Base-by-base conservation (phyloP, 768 basidiomycete genomes). In the Pholiota microspora region DNA sequence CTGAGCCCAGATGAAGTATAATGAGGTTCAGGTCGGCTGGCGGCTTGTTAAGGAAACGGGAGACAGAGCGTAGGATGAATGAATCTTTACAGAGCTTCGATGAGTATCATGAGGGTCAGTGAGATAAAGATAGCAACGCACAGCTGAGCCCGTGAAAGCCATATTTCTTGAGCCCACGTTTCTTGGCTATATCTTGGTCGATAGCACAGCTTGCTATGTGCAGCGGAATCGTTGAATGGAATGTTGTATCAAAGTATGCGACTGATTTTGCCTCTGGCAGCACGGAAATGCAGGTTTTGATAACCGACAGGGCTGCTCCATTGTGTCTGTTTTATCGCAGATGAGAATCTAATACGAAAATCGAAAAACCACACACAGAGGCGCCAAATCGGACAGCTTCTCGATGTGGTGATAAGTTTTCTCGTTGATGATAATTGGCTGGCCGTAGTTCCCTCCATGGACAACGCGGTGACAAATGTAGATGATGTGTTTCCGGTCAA, bases 81-180 rank as follows among this genome's bases (percentile, higher is more conserved):
- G 82, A 71, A 58, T 89, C 88, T 88, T 58, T 2, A 57, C 10
- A 21, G 0, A 7, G 7, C 32, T 49, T 5, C 49, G 18, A 29
- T 35, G 29, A 44, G 18, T 45, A 10, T 36, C 29, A 13, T 5
- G 18, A 21, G 21, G 45, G 34, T n/a, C 40, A 9, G 23, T 53
- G 7, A n/a, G 12, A 31, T 31, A 31, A 34, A 10, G 12, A 15
- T 45, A 12, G 2, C 16, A 42, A 71, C 80, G 27, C 57, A 82
- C 86, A 89, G 60, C 85, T 87, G 61, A 94, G 66, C 2, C 94
- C 94, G 62, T 97, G 94, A 69, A 94, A 94, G 15, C 94, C 94
- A 64, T 95, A 96, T 69, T 93, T 94, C 66, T 83, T 84, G 42
- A 96, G 75, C 0, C 89, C 88, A 42, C 84, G 82, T 40, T 81